Percentiles rank a stretch among this genome's conserved stretches.
Evolutionary conservation across 2,329 filamentous ascomycete species (phyloP).

Genomic region (Hymenoscyphus albidus): DNA sequence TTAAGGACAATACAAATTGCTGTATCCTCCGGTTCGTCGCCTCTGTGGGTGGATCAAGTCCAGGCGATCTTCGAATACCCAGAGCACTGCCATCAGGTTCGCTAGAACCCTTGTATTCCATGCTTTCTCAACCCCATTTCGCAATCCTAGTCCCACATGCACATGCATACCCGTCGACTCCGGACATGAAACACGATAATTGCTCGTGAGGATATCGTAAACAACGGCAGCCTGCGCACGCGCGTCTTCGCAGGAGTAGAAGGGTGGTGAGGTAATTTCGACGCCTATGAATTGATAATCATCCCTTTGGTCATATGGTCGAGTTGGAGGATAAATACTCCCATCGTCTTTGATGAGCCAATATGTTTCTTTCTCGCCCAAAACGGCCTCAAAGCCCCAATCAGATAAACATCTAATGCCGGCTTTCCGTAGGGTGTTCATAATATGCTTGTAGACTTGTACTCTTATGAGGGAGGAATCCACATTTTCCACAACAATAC

Average conservation of each 20-base stretch:
- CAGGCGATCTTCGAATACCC: conserved; percentile 1
- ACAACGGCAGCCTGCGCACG: background rate
- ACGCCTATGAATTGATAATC: background rate
- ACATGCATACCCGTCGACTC: background rate
- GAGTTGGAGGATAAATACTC: background rate
- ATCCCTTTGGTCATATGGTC: no score
- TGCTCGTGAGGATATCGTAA: background rate
- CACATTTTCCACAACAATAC: background rate
- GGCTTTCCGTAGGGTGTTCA: background rate
- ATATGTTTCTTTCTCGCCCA: background rate
- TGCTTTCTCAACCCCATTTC: background rate
- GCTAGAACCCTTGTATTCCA: background rate
- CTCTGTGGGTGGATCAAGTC: background rate
- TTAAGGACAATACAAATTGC: background rate
- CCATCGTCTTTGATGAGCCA: background rate
- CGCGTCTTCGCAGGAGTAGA: background rate
- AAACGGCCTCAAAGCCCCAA: background rate
- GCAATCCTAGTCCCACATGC: background rate
- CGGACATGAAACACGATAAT: background rate
- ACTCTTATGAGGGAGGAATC: background rate
- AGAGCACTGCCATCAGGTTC: background rate
- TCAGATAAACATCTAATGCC: background rate
- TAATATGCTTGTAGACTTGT: background rate
- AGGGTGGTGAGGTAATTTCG: background rate
- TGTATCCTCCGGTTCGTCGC: background rate